A percentile compares a stretch with the other conserved stretches of the same genome.
Evolutionary conservation across 768 basidiomycete species (phyloP).

Genomic region (Agaricus subrufescens): DNA sequence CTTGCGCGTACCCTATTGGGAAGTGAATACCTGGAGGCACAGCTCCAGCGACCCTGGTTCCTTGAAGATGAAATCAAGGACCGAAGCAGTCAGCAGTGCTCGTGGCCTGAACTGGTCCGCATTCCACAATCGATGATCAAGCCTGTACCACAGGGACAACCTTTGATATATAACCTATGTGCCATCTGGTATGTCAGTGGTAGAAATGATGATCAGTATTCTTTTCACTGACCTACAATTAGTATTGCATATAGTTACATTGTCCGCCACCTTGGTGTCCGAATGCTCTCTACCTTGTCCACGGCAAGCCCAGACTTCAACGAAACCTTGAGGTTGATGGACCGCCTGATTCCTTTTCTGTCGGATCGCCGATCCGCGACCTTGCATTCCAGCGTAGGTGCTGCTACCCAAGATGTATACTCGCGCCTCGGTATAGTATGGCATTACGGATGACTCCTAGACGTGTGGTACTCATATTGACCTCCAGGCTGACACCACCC

Average conservation of each 20-base stretch:
- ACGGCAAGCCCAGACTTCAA: conserved; percentile 36
- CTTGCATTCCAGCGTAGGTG: conserved; percentile 45
- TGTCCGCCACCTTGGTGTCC: conserved; percentile 56
- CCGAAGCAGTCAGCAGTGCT: not conserved
- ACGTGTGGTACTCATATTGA: not conserved
- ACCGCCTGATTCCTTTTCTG: conserved; percentile 61
- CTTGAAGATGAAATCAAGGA: conserved; percentile 1
- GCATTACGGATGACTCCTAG: not conserved
- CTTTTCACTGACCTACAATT: conserved; percentile 4
- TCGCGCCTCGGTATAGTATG: conserved; percentile 58
- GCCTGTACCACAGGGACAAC: conserved; percentile 28
- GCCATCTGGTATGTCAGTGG: conserved; percentile 56
- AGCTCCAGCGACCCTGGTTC: conserved; percentile 74
- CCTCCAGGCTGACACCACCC: conserved; percentile 29
- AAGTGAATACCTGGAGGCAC: conserved; percentile 48
- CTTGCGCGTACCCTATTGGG: conserved; percentile 56
- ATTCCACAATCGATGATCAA: conserved; percentile 43
- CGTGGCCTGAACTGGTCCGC: conserved; percentile 37
- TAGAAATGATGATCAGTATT: not conserved
- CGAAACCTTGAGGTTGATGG: conserved; percentile 44
- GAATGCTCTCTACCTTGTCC: conserved; percentile 45
- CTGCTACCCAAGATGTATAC: conserved; percentile 59
- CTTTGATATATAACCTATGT: conserved; percentile 65
- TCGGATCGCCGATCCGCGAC: conserved; percentile 52
- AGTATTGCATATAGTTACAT: conserved; percentile 69